phyloP scores from a whole-genome alignment of 257 asterid genomes.

The Capsicum pubescens region DNA sequence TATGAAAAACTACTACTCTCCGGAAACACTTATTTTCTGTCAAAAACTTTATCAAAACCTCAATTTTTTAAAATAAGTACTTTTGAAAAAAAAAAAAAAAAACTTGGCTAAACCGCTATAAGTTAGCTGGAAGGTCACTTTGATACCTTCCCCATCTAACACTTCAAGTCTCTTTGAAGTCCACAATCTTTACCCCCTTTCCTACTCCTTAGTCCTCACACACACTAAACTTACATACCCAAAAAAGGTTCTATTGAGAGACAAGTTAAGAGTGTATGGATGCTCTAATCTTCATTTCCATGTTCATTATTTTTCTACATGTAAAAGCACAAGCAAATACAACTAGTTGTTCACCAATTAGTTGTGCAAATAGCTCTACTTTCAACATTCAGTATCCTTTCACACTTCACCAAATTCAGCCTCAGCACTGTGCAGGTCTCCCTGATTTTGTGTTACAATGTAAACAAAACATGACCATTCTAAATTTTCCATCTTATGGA shows the following conservation, averaged over 20 bases:
- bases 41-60: no score
- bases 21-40: no score
- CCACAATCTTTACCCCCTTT: neutral
- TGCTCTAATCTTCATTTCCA: conserved; percentile 30
- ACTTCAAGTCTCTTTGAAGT: neutral
- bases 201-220: neutral
- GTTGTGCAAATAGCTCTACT: conserved; percentile 21
- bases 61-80: no score
- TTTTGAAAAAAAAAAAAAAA: no score
- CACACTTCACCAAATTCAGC: conserved; percentile 30
- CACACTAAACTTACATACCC: neutral
- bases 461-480: conserved; percentile 40
- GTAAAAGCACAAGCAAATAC: conserved; percentile 23
- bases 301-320: conserved; percentile 31
- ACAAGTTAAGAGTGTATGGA: conserved; percentile 11
- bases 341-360: conserved; percentile 27
- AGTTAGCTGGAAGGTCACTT: neutral
- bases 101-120: neutral
- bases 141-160: neutral
- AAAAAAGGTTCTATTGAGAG: neutral
- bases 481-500: conserved; percentile 46
- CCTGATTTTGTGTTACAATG: conserved; percentile 23
- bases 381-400: conserved; percentile 40
- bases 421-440: no score
- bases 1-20: no score